Evolutionary conservation across 257 asterid species (phyloP).

Genomic region (Marsdenia floribunda): DNA sequence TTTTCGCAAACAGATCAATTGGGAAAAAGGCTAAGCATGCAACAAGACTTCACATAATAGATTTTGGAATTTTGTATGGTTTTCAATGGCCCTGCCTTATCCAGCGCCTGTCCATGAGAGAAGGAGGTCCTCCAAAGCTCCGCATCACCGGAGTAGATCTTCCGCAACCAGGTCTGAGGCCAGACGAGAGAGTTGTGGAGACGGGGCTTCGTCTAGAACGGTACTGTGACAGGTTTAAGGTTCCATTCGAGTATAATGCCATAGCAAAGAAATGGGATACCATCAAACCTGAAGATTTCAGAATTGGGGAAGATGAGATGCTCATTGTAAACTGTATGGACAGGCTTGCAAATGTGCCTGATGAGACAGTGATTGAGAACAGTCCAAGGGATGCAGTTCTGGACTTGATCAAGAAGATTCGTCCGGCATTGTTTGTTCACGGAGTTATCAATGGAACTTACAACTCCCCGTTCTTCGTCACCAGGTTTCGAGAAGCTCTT

Average conservation of each 20-base stretch:
- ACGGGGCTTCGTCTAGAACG: slow-evolving; percentile 31
- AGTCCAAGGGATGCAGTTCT: slow-evolving; percentile 39
- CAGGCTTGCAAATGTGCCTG: slow-evolving; percentile 37
- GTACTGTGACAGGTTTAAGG: slow-evolving; percentile 29
- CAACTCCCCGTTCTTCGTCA: slow-evolving; percentile 33
- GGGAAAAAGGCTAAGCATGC: slow-evolving; percentile 20
- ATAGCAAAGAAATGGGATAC: slow-evolving; percentile 41
- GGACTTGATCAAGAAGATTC: slow-evolving; percentile 27
- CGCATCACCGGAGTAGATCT: slow-evolving; percentile 39
- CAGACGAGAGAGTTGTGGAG: slow-evolving; percentile 36
- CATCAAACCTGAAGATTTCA: slow-evolving; percentile 27
- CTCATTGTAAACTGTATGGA: slow-evolving; percentile 33
- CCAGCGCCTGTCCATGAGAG: slow-evolving; percentile 30
- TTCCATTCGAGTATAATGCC: slow-evolving; percentile 32
- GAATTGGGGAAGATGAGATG: slow-evolving; percentile 21
- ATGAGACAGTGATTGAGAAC: slow-evolving; percentile 32
- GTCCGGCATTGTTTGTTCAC: slow-evolving; percentile 28
- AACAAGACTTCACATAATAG: slow-evolving; percentile 34
- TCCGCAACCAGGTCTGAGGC: slow-evolving; percentile 43
- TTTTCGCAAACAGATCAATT: slow-evolving; percentile 28
- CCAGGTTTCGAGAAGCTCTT: slow-evolving; percentile 37
- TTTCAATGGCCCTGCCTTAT: slow-evolving; percentile 43
- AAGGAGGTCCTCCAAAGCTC: slow-evolving; percentile 32
- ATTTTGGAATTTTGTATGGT: slow-evolving; percentile 38
- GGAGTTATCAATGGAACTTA: slow-evolving; percentile 32